Base-by-base conservation (phyloP, 1,284 basidiomycete species). In the Cutaneotrichosporon sp. region DNA sequence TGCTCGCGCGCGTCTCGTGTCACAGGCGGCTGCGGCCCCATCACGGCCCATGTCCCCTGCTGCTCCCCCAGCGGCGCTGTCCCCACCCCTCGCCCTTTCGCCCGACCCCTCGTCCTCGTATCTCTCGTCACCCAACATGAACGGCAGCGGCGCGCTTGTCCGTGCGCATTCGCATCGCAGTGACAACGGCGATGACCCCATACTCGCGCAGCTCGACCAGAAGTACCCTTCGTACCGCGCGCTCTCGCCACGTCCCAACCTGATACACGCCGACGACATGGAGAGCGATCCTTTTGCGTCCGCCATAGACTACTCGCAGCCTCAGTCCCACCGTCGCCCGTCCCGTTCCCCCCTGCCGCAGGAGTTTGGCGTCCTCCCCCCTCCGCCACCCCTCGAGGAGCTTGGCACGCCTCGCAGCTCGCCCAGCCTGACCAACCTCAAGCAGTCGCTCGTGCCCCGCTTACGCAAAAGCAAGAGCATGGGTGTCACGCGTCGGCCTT, bases 201-300 rank as follows among this genome's bases (percentile, higher is more conserved):
- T 47, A 29, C 31, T 31, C 20, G 43, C 43, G 4, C 43, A 56
- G 18, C 46, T 63, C 7, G 57, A 63, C 57, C 54, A 56, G 31
- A 33, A 31, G 7, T 59, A 59, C 31, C 47, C 61, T 1, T 54
- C 60, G 4, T 58, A 34, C 27, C n/a, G 56, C 11, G 56, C 45
- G 0, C 34, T 20, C 18, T 25, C 34, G 20, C 25, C 33, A 11
- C 52, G 18, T 4, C 38, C 20, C 45, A 18, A 24, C 2, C 1
- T 56, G 29, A 13, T 43, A 3, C 43, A 51, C 29, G 56, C 36
- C 11, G 56, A 59, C 7, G 57, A 36, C 16, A 47, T 58, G 31
- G 59, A 58, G 10, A 47, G 24, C 5, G 76, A 77, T 53, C 76
- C 76, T 3, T 78, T 78, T 58, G 72, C 72, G 1, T 72, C 72